Evolutionary conservation across 148 eudicot genomes (phyloP).

Genomic region (Rhododendron kiyosumense): DNA sequence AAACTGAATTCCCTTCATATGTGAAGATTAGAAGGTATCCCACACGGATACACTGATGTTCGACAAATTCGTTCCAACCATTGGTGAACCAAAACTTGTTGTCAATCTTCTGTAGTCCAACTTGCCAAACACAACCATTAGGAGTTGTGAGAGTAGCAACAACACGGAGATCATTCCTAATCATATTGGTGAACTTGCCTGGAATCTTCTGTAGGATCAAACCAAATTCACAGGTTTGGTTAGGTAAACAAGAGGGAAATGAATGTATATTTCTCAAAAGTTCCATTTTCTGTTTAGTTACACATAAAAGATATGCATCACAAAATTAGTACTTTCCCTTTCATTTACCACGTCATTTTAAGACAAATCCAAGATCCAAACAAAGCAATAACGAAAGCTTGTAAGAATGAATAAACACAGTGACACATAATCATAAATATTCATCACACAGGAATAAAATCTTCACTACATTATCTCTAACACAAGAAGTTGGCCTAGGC

Average conservation of each 20-base stretch:
- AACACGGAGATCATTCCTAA: slow-evolving; percentile 19
- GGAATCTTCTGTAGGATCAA: slow-evolving; percentile 1
- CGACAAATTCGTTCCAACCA: slow-evolving; percentile 41
- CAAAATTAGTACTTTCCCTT: neutral
- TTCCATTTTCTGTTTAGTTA: neutral
- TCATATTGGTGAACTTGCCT: neutral
- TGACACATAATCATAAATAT: neutral
- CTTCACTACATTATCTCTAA: neutral
- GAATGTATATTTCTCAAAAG: neutral
- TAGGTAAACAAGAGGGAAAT: neutral
- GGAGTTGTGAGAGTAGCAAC: slow-evolving; percentile 30
- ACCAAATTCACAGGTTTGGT: neutral
- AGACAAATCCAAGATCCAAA: neutral
- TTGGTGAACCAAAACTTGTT: slow-evolving; percentile 31
- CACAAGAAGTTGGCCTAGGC: neutral
- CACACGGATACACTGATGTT: slow-evolving; percentile 27
- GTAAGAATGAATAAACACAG: neutral
- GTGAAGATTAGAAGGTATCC: slow-evolving; percentile 37
- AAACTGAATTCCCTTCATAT: slow-evolving; percentile 34
- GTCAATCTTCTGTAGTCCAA: slow-evolving; percentile 22
- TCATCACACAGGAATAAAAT: neutral
- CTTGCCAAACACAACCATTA: slow-evolving; percentile 32
- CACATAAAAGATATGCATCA: neutral
- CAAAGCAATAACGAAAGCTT: neutral
- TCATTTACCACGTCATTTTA: neutral